Conservation (phyloP, 2,329 filamentous ascomycete species). For the Penicillium sp. region DNA sequence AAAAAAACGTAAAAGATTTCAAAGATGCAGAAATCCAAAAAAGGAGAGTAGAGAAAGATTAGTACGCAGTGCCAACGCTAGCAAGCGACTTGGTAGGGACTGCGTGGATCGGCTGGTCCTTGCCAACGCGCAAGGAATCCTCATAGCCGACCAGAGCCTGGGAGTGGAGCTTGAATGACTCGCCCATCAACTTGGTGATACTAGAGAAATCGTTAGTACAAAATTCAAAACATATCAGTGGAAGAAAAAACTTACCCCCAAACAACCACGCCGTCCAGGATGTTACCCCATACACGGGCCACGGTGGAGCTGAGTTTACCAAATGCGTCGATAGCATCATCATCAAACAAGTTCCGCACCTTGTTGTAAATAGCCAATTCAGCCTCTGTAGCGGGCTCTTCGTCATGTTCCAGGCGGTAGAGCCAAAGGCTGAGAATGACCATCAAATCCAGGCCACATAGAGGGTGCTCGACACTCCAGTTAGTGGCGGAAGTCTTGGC, state of each 20-base stretch:
- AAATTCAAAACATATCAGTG: not conserved
- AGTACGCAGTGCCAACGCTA: constrained; percentile 45
- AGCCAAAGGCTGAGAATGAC: constrained; percentile 98
- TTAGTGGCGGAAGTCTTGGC: constrained; percentile 97
- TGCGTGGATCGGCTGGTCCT: constrained; percentile 45
- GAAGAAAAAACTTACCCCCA: constrained; percentile 78
- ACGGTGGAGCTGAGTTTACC: constrained; percentile 93
- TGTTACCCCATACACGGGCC: constrained; percentile 92
- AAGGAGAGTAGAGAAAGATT: constrained; percentile 18
- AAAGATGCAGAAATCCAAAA: constrained; percentile 17
- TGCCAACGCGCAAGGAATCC: constrained; percentile 55
- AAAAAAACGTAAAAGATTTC: constrained; percentile 19
- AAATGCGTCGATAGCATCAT: constrained; percentile 81
- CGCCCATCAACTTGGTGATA: constrained; percentile 82
- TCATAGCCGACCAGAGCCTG: constrained; percentile 94
- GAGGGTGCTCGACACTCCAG: constrained; percentile 97
- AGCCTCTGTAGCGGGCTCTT: constrained; percentile 64
- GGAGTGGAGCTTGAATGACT: constrained; percentile 94
- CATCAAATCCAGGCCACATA: constrained; percentile 95
- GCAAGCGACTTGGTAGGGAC: constrained; percentile 46
- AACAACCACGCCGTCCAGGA: constrained; percentile 97
- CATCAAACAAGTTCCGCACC: constrained; percentile 80
- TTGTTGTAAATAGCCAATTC: constrained; percentile 58
- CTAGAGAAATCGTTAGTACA: constrained; percentile 26
- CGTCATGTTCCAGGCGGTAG: constrained; percentile 98